These are phyloP conservation scores for Evernia prunastri DNA, from an alignment of 495 filamentous ascomycete genomes.

Conservation along the genomic window DNA sequence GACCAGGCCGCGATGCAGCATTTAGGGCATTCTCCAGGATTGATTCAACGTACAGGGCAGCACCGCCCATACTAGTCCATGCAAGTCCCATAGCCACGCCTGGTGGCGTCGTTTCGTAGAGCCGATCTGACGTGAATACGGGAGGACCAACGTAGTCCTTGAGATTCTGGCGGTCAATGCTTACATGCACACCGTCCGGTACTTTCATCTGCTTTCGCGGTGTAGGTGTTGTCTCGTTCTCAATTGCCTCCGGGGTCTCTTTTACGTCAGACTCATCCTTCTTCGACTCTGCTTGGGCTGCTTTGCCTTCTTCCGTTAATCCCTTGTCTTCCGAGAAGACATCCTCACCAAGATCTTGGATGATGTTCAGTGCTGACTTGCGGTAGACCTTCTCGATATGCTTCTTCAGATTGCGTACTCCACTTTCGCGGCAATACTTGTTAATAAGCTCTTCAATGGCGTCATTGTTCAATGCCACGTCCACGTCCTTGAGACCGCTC, in stretches of 20 bases:
- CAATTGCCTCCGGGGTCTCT: constrained; percentile 52
- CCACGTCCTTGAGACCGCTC: constrained; percentile 82
- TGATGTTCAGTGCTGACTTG: constrained; percentile 94
- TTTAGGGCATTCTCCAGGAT: constrained; percentile 80
- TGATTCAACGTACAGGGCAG: constrained; percentile 93
- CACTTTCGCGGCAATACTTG: constrained; percentile 93
- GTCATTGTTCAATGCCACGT: constrained; percentile 73
- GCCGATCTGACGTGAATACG: constrained; percentile 87
- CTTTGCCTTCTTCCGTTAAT: constrained; percentile 82
- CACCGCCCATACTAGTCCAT: constrained; percentile 97
- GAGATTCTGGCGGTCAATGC: constrained; percentile 80
- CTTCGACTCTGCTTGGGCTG: constrained; percentile 62
- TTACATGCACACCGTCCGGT: constrained; percentile 79
- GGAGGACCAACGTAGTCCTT: constrained; percentile 98
- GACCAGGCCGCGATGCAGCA: constrained; percentile 60
- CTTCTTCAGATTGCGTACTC: constrained; percentile 97
- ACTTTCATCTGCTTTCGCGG: constrained; percentile 79
- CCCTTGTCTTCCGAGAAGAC: constrained; percentile 74
- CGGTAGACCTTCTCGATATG: constrained; percentile 99
- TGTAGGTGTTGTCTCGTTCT: constrained; percentile 63
- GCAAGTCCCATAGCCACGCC: constrained; percentile 98
- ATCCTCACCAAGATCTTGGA: constrained; percentile 88
- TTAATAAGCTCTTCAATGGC: constrained; percentile 97
- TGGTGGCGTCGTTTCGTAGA: constrained; percentile 92
- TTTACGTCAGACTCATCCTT: constrained; percentile 55